Base-by-base conservation (phyloP, 2,329 filamentous ascomycete species). In the Aschersonia sp. region DNA sequence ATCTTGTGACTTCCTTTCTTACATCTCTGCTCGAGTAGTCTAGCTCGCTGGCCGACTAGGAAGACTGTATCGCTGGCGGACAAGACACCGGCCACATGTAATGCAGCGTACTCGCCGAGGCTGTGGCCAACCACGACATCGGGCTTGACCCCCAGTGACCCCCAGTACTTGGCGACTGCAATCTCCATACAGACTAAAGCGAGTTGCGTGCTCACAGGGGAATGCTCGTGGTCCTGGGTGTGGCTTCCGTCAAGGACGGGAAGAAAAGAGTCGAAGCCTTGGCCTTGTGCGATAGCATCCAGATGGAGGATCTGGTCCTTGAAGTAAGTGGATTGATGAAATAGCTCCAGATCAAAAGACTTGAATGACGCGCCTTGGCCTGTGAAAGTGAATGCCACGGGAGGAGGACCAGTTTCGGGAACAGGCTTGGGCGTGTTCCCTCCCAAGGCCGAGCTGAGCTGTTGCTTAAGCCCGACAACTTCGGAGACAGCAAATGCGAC, bases 41-140 rank as follows among this genome's bases (percentile, higher is more conserved):
- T 68, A 20, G 84, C 84, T 53, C 85, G 76, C 48, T 70, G 63
- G 42, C 85, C 85, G 30, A 89, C 83, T 1, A 89, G 71, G 53
- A 80, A 83, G 48, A 92, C 75, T 57, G 83, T 78, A 59, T 88
- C 84, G 55, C 77, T 78, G 29, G 77, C 79, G 9, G 82, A 84
- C 28, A 88, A 68, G 20, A 87, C 82, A 47, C 82, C 84, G 47
- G 83, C 80, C 42, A 80, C 73, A 56, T 85, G 74, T 6, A 88
- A 35, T 85, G 68, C 56, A 0, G 54, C 54, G 28, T 54, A 55
- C 20, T 55, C 51, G 5, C 54, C 54, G 4, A 55, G 51, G 41
- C 81, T 85, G 61, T 79, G 77, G 12, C 77, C 77, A 12, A 79
- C 60, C 3, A 80, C 74, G 5, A 68, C 75, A n/a, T 73, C 69